Evolutionary conservation across 495 filamentous ascomycete species (phyloP).

Genomic region (Usnea hakonensis): DNA sequence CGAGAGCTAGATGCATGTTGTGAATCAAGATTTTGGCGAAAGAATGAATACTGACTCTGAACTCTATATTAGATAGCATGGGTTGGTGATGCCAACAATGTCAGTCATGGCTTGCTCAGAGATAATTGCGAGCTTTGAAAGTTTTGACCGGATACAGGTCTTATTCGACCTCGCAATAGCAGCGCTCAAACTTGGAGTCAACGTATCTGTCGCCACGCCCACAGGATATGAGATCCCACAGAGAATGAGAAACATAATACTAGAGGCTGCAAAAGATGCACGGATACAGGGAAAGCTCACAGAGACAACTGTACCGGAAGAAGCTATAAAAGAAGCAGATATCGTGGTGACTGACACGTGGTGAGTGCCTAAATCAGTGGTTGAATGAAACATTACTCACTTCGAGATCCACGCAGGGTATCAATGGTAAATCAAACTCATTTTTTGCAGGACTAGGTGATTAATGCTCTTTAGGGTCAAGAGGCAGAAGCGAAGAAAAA

Average conservation of each 20-base stretch:
- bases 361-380: conserved; percentile 59
- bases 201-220: conserved; percentile 80
- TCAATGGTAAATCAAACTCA: not conserved
- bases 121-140: too few relatives aligned
- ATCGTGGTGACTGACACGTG: conserved; percentile 94
- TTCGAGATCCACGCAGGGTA: not conserved
- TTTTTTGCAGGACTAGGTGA: not conserved
- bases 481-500: conserved; percentile 71
- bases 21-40: not conserved
- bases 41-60: not conserved
- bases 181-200: conserved; percentile 75
- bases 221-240: conserved; percentile 69
- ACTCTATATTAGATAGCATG: conserved; percentile 55
- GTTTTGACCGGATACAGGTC: not conserved
- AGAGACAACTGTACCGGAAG: conserved; percentile 73
- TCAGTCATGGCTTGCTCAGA: conserved; percentile 27
- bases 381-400: not conserved
- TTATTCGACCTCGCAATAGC: conserved; percentile 85
- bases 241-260: conserved; percentile 61
- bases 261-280: conserved; percentile 48
- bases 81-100: conserved; percentile 96
- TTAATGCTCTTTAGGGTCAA: conserved; percentile 52
- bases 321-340: conserved; percentile 82
- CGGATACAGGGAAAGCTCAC: conserved; percentile 54
- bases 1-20: not conserved